A percentile compares a stretch with the other conserved stretches of the same genome.
Evolutionary conservation across 2,329 filamentous ascomycete genomes (phyloP).

Genomic region (Stemphylium vesicarium): DNA sequence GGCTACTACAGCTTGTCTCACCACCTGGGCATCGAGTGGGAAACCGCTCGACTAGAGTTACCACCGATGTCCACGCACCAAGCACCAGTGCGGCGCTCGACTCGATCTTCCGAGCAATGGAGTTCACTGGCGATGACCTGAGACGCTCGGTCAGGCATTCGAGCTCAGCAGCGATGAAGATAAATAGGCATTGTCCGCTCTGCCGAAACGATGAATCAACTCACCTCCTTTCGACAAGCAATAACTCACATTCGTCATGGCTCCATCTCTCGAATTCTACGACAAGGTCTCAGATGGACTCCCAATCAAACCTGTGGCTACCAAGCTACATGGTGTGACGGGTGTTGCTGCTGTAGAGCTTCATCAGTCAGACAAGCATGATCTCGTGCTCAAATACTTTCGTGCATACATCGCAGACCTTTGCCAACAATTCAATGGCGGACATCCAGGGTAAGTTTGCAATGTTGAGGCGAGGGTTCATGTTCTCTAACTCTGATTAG

Average conservation of each 20-base stretch:
- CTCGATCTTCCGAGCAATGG: not conserved
- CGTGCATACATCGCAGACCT: slow-evolving; percentile 11
- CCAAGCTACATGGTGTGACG: slow-evolving; percentile 14
- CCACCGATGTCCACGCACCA: not conserved
- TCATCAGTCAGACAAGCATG: slow-evolving; percentile 10
- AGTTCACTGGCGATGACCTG: not conserved
- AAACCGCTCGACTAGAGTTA: not conserved
- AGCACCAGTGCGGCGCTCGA: not conserved
- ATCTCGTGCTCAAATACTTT: slow-evolving; percentile 12
- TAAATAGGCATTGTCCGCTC: not conserved
- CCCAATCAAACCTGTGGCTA: slow-evolving; percentile 14
- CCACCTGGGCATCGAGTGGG: not conserved
- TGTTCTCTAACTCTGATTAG: too few species aligned
- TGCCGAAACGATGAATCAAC: not conserved
- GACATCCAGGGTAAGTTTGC: too few species aligned
- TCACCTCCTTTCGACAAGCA: not conserved
- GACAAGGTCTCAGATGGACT: slow-evolving; percentile 16
- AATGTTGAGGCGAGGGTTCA: too few species aligned
- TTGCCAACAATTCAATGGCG: too few species aligned
- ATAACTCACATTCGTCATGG: slow-evolving; percentile 10
- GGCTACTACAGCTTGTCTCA: not conserved
- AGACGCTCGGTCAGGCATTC: not conserved
- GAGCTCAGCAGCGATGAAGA: not conserved
- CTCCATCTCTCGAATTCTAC: slow-evolving; percentile 9
- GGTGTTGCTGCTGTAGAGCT: slow-evolving; percentile 11